Evolutionary conservation across 2,329 filamentous ascomycete genomes (phyloP).

Genomic region (Aspergillus sp.): DNA sequence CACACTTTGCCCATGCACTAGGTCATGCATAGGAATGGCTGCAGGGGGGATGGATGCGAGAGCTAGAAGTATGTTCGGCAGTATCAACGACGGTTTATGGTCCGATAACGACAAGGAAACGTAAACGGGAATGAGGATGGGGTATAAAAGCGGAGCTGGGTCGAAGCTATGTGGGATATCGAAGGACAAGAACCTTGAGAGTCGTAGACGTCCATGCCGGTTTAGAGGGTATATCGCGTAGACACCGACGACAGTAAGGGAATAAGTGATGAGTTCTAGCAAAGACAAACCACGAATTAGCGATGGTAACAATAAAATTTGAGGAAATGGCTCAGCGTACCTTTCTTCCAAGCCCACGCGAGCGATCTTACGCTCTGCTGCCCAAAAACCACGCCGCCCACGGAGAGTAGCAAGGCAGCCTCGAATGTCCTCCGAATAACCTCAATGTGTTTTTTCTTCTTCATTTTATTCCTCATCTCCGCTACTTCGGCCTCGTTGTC

Average conservation of each 20-base stretch:
- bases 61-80: constrained; percentile 80
- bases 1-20: constrained; percentile 59
- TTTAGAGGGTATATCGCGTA: constrained; percentile 56
- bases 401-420: constrained; percentile 53
- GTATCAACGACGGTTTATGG: constrained; percentile 59
- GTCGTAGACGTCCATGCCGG: constrained; percentile 26
- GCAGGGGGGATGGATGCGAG: constrained; percentile 73
- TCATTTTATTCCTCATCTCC: constrained; percentile 26
- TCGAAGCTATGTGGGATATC: constrained; percentile 78
- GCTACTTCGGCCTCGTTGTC: constrained; percentile 24
- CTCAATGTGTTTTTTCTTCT: constrained; percentile 39
- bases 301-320: not conserved
- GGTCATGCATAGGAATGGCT: constrained; percentile 65
- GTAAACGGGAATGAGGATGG: constrained; percentile 70
- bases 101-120: constrained; percentile 72
- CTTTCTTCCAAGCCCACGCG: constrained; percentile 40
- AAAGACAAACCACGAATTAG: constrained; percentile 8
- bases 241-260: constrained; percentile 30
- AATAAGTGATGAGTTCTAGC: constrained; percentile 36
- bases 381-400: constrained; percentile 47
- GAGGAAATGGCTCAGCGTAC: constrained; percentile 22
- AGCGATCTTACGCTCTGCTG: constrained; percentile 30
- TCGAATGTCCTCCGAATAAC: constrained; percentile 53
- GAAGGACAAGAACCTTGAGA: constrained; percentile 47
- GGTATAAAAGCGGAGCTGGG: constrained; percentile 87